These are phyloP conservation scores for Nectriaceae sp. DNA, from an alignment of 2,329 filamentous ascomycete genomes.

Conservation along the genomic window DNA sequence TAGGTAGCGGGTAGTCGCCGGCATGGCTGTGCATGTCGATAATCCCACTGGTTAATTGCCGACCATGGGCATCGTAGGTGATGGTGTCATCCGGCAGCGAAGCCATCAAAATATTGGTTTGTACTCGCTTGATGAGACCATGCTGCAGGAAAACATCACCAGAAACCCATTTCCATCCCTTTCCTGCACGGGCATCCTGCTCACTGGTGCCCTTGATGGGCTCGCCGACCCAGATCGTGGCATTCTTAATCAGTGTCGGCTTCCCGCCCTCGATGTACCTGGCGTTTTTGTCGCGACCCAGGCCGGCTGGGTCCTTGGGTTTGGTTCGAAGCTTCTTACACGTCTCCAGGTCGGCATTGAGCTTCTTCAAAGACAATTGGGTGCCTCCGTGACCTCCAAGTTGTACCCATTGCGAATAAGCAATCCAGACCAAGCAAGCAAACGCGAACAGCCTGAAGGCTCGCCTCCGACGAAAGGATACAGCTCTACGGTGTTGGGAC, in stretches of 20 bases:
- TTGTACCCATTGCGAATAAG: conserved; percentile 51
- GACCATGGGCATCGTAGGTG: conserved; percentile 60
- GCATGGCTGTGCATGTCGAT: conserved; percentile 74
- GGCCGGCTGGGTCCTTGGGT: conserved; percentile 57
- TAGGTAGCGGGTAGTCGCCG: conserved; percentile 60
- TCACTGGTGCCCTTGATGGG: conserved; percentile 50
- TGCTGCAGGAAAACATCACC: conserved; percentile 63
- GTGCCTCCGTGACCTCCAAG: conserved; percentile 31
- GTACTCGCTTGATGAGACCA: conserved; percentile 61
- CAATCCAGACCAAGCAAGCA: conserved; percentile 52
- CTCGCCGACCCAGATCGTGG: conserved; percentile 67
- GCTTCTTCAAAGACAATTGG: conserved; percentile 51
- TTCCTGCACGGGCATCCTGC: conserved; percentile 57
- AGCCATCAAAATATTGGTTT: conserved; percentile 41
- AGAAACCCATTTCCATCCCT: conserved; percentile 60
- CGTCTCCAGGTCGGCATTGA: conserved; percentile 55
- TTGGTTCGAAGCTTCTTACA: conserved; percentile 57
- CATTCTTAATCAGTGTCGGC: conserved; percentile 66
- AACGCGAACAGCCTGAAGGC: conserved; percentile 45
- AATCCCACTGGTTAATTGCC: conserved; percentile 65
- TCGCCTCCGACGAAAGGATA: conserved; percentile 41
- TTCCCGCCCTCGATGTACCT: conserved; percentile 60
- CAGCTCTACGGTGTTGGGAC: conserved; percentile 5
- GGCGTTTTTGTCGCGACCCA: conserved; percentile 60
- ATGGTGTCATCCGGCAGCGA: conserved; percentile 49